Conservation (phyloP, 129 eudicot genomes). For the Oenanthe sinensis region DNA sequence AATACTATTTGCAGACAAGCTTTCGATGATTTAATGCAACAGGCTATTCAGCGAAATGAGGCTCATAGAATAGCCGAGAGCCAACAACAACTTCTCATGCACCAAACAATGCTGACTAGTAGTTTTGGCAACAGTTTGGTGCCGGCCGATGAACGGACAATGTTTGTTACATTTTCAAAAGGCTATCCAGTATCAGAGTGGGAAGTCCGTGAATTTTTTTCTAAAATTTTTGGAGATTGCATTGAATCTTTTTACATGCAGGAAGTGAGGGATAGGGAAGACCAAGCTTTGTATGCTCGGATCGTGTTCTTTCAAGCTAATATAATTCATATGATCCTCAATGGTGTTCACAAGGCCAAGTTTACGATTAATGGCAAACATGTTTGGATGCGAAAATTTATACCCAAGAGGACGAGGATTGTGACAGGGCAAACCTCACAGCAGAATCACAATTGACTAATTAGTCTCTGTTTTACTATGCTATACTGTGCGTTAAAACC, state of each 20-base stretch:
- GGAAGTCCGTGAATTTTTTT: constrained; percentile 43
- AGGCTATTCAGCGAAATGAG: constrained; percentile 24
- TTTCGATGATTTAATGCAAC: constrained; percentile 37
- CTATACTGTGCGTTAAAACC: not conserved
- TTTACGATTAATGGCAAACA: constrained; percentile 67
- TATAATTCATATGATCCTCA: constrained; percentile 29
- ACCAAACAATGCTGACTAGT: not conserved
- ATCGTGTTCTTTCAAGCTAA: constrained; percentile 30
- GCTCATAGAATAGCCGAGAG: not conserved
- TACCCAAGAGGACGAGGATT: constrained; percentile 16
- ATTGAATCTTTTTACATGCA: constrained; percentile 58
- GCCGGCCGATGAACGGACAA: constrained; percentile 5
- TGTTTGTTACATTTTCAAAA: constrained; percentile 50
- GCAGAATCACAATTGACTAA: not conserved
- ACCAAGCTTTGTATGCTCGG: constrained; percentile 54
- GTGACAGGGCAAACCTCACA: not conserved
- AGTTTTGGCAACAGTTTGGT: not conserved
- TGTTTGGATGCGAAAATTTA: constrained; percentile 72
- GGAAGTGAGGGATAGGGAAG: constrained; percentile 20
- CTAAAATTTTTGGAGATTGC: constrained; percentile 36
- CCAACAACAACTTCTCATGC: not conserved
- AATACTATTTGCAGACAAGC: constrained; percentile 31
- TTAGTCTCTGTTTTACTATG: not conserved
- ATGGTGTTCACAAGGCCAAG: constrained; percentile 42
- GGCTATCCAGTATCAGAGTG: constrained; percentile 57